These are phyloP conservation scores for Fomitopsis palustris DNA, from an alignment of 1,284 basidiomycete species.

Conservation along the genomic window DNA sequence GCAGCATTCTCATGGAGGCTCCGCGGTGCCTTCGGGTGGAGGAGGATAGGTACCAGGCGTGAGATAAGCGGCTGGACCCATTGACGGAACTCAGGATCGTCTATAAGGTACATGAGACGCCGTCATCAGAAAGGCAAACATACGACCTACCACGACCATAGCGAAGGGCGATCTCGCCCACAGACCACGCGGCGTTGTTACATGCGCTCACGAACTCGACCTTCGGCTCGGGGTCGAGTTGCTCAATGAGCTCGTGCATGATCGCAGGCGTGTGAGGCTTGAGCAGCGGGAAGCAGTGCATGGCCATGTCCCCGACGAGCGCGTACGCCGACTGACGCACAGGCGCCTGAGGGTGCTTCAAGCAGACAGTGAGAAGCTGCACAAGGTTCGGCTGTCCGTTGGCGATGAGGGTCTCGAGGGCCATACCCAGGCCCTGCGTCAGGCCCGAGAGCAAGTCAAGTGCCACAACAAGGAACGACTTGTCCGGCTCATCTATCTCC, in stretches of 20 bases:
- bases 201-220: conserved; percentile 94
- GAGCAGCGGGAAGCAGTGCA: conserved; percentile 88
- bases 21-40: conserved; percentile 89
- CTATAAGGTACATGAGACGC: conserved; percentile 30
- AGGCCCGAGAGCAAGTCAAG: conserved; percentile 94
- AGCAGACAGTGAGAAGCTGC: conserved; percentile 75
- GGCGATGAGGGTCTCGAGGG: conserved; percentile 70
- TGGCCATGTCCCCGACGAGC: conserved; percentile 95
- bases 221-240: conserved; percentile 89
- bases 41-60: conserved; percentile 88
- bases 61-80: conserved; percentile 87
- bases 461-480: conserved; percentile 95
- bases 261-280: conserved; percentile 83
- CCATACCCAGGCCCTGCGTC: conserved; percentile 88
- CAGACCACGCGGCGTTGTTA: conserved; percentile 99
- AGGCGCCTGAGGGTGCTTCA: conserved; percentile 93
- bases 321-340: conserved; percentile 97
- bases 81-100: conserved; percentile 81
- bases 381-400: conserved; percentile 74
- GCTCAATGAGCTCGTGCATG: conserved; percentile 87
- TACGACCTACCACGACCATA: conserved; percentile 65
- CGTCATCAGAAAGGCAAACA: background rate
- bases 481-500: conserved; percentile 89
- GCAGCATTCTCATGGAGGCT: conserved; percentile 98
- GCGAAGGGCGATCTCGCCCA: conserved; percentile 93